Percentiles rank a stretch among this genome's conserved stretches.
Conservation (phyloP, 2,329 filamentous ascomycete species). For the Neonectria faginata region DNA sequence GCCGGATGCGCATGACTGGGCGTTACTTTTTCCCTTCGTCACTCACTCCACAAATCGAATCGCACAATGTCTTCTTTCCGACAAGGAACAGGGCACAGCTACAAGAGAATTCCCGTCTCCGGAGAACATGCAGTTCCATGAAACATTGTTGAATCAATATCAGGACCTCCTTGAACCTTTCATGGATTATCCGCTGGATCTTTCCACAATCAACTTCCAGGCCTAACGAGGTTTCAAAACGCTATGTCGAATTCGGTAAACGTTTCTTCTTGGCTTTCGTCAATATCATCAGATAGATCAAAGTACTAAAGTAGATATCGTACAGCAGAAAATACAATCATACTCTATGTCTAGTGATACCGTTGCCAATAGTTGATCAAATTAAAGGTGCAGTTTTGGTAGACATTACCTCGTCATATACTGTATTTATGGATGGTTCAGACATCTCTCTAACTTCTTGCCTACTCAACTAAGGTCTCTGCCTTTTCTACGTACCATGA, state of each 20-base stretch:
- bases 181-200: slow-evolving; percentile 37
- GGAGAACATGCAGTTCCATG: slow-evolving; percentile 34
- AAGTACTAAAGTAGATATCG: too few species aligned
- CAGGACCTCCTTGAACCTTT: slow-evolving; percentile 40
- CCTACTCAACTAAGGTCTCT: slow-evolving; percentile 24
- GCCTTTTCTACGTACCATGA: slow-evolving; percentile 42
- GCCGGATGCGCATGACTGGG: slow-evolving; percentile 32
- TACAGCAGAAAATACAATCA: too few species aligned
- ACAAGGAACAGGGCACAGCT: slow-evolving; percentile 35
- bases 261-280: too few species aligned
- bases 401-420: too few species aligned
- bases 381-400: too few species aligned
- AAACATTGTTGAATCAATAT: slow-evolving; percentile 33
- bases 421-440: too few species aligned
- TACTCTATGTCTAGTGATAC: too few species aligned
- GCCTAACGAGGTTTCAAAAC: slow-evolving; percentile 1
- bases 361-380: too few species aligned
- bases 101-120: slow-evolving; percentile 30
- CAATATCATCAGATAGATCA: too few species aligned
- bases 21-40: slow-evolving; percentile 35
- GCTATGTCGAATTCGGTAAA: too few species aligned
- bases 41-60: slow-evolving; percentile 34
- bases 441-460: neutral
- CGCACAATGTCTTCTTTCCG: slow-evolving; percentile 31
- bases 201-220: slow-evolving; percentile 30